phyloP scores from a whole-genome alignment of 2,329 filamentous ascomycete genomes.

The Cladorrhinum sp. region DNA sequence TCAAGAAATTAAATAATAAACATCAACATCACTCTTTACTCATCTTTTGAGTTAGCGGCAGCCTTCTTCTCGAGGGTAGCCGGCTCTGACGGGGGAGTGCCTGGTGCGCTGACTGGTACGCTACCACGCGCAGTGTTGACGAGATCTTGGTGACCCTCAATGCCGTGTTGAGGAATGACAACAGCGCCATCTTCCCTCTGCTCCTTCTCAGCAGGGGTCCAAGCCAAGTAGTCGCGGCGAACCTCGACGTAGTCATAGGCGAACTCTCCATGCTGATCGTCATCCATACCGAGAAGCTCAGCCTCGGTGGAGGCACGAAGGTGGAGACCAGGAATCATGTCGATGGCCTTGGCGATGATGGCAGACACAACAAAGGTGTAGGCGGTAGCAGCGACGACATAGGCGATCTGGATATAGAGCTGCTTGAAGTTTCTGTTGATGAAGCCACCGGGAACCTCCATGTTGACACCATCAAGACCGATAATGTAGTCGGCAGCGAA shows the following conservation, averaged over 20 bases:
- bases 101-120: not conserved
- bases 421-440: slow-evolving; percentile 71
- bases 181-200: slow-evolving; percentile 57
- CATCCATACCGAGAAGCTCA: slow-evolving; percentile 83
- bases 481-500: slow-evolving; percentile 70
- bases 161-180: slow-evolving; percentile 68
- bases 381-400: slow-evolving; percentile 62
- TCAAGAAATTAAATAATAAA: not conserved
- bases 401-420: slow-evolving; percentile 77
- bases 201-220: slow-evolving; percentile 72
- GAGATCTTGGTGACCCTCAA: slow-evolving; percentile 66
- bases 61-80: slow-evolving; percentile 15
- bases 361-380: slow-evolving; percentile 75
- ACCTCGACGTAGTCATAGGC: slow-evolving; percentile 88
- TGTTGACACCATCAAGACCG: slow-evolving; percentile 75
- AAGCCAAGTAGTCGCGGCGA: slow-evolving; percentile 81
- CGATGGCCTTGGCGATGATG: slow-evolving; percentile 69
- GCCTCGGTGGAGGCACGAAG: slow-evolving; percentile 79
- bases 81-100: slow-evolving; percentile 15
- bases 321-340: slow-evolving; percentile 72
- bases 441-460: slow-evolving; percentile 64
- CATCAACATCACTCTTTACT: not conserved
- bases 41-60: not conserved
- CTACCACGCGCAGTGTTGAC: slow-evolving; percentile 18
- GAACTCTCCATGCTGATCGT: slow-evolving; percentile 86